phyloP scores from a whole-genome alignment of 345 rosid genomes.

The Carallia pectinifolia region DNA sequence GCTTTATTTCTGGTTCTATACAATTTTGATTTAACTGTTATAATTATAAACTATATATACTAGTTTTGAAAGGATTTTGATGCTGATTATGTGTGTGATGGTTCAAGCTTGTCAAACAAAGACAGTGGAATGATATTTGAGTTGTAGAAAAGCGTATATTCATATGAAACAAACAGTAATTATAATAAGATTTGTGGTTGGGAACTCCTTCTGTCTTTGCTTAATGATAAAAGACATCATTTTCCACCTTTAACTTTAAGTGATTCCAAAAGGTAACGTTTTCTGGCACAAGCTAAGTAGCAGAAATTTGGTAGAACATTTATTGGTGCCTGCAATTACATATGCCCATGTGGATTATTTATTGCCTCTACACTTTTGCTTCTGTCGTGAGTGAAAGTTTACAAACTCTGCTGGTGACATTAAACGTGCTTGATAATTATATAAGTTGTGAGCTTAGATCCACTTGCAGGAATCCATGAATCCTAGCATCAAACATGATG shows the following conservation, averaged over 20 bases:
- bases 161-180: conserved; percentile 6
- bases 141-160: neutral
- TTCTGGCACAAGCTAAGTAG: conserved; percentile 10
- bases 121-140: neutral
- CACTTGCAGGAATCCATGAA: neutral
- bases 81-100: too few species aligned
- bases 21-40: too few species aligned
- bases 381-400: neutral
- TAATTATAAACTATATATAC: too few species aligned
- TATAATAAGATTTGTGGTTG: neutral
- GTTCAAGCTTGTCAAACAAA: too few species aligned
- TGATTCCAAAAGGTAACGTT: neutral
- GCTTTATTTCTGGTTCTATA: neutral
- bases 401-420: conserved; percentile 7
- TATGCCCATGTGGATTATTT: conserved; percentile 41
- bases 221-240: neutral
- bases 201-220: conserved; percentile 13
- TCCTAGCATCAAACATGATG: neutral
- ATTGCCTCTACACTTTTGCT: conserved; percentile 17
- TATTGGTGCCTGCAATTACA: conserved; percentile 21
- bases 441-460: conserved; percentile 5
- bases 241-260: too few species aligned
- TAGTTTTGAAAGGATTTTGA: too few species aligned
- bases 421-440: conserved; percentile 12
- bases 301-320: conserved; percentile 28